phyloP scores from a whole-genome alignment of 176 grass and related monocot species.

The Areca catechu region DNA sequence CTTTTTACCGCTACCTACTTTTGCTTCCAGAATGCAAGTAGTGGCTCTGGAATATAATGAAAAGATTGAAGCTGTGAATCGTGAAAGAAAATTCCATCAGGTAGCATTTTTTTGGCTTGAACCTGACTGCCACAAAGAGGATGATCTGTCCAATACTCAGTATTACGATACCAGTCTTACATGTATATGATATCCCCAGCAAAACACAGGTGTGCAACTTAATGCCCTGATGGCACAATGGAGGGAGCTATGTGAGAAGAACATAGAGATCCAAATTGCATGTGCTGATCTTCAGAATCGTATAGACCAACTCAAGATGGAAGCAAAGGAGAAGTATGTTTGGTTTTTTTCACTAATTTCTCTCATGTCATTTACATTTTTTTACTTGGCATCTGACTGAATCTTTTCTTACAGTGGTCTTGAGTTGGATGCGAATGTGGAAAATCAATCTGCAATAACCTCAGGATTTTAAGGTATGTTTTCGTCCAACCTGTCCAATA shows the following conservation, averaged over 20 bases:
- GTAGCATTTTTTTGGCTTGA: constrained; percentile 18
- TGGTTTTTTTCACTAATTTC: neutral
- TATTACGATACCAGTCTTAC: neutral
- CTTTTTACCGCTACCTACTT: constrained; percentile 4
- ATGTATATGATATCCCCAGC: constrained; percentile 35
- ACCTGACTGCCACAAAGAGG: no score
- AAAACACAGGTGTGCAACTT: constrained; percentile 80
- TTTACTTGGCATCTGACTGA: neutral
- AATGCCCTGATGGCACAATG: constrained; percentile 70
- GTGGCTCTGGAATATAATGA: constrained; percentile 70
- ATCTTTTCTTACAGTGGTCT: constrained; percentile 37
- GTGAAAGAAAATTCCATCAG: constrained; percentile 95
- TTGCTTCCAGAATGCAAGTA: constrained; percentile 58
- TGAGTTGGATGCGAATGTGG: constrained; percentile 34
- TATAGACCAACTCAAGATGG: constrained; percentile 57
- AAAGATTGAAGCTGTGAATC: constrained; percentile 86
- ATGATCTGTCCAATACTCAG: neutral
- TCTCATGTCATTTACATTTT: neutral
- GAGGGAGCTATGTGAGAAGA: constrained; percentile 85
- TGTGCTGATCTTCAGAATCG: constrained; percentile 67
- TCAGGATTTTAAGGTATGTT: constrained; percentile 26
- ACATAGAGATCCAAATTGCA: constrained; percentile 74
- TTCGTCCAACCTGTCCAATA: no score
- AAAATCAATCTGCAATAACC: constrained; percentile 23
- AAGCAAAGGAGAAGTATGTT: constrained; percentile 64